Percentiles rank a stretch among this genome's conserved stretches.
These are phyloP conservation scores for cucumber (Cucumis sativus) DNA, from an alignment of 306 rosid genomes.

Conservation along the genomic window Cucumber_9930_V3 NC_026660.2:4170001-4170500, in stretches of 20 bases:
- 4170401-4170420: background rate
- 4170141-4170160: conserved; percentile 25
- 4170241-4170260: conserved; percentile 1
- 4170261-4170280: conserved; percentile 8
- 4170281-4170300: conserved; percentile 11
- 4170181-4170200: conserved; percentile 11
- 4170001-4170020: conserved; percentile 20
- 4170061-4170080: conserved; percentile 18
- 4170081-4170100: conserved; percentile 35
- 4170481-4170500: background rate
- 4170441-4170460: background rate
- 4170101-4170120: conserved; percentile 38
- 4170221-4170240: conserved; percentile 8
- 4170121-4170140: conserved; percentile 42
- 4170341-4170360: conserved; percentile 35
- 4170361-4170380: conserved; percentile 38
- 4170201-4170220: conserved; percentile 11
- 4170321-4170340: conserved; percentile 25
- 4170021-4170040: conserved; percentile 72
- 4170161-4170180: conserved; percentile 24
- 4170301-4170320: conserved; percentile 6
- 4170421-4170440: background rate
- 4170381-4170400: conserved; percentile 37
- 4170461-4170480: background rate
- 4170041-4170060: conserved; percentile 51